Base-by-base conservation (phyloP, 2,329 filamentous ascomycete genomes). In the Claviceps purpurea region DNA sequence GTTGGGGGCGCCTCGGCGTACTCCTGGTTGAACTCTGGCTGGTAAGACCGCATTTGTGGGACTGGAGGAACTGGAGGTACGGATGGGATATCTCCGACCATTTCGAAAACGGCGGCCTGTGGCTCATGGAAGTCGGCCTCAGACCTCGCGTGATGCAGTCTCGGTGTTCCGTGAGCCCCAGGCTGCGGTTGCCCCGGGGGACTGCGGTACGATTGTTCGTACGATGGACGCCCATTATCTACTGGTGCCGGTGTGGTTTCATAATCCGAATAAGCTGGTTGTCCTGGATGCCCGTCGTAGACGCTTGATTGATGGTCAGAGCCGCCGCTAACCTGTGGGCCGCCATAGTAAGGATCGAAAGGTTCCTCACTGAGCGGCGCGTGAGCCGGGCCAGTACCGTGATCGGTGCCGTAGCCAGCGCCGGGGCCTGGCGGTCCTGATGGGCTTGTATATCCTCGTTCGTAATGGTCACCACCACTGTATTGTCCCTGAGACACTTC, bases 91-190 rank as follows among this genome's bases (percentile, higher is more conserved):
- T 87, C 82, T 26, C 71, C 75, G 2, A 79, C 81, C 76, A 90
- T 84, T 60, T 89, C 87, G 58, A 89, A 89, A 1, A 86, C 75
- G 8, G 85, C 85, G 2, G 79, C 73, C 59, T 86, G 80, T 3
- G 77, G 75, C 57, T 81, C 75, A 39, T 78, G 73, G 53, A 85
- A 67, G 61, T 85, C 78, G 34, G 83, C 82, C 61, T 87, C 83
- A 11, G 83, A 87, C 57, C 82, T 82, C 16, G 81, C 79, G 54
- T 77, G 75, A 54, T 72, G 77, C 49, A 83, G 64, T 57, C 78
- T 74, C 22, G 74, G 76, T 40, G 68, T 73, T 61, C 70, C 74
- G 58, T 67, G 77, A 51, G 68, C 75, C 55, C 70, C 75, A 52
- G 64, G 72, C 52, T 78, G 74, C n/a, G 72, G 65, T 56, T 68